Evolutionary conservation across 1,284 basidiomycete genomes (phyloP).

Genomic region (Ceratobasidium sp.): DNA sequence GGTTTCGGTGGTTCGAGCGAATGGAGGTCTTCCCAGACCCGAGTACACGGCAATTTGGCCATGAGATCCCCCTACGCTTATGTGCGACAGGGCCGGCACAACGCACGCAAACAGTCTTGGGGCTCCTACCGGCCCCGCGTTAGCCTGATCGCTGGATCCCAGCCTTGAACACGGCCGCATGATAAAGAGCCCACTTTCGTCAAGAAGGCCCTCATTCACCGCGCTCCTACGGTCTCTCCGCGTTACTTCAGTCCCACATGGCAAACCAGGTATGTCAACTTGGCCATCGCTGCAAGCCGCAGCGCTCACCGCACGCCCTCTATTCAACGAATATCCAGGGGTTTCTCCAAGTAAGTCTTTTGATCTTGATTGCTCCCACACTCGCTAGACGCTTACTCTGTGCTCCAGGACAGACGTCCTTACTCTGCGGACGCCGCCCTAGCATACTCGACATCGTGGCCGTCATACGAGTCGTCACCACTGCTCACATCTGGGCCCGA

Average conservation of each 20-base stretch:
- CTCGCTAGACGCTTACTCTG: conserved; percentile 18
- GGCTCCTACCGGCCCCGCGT: conserved; percentile 39
- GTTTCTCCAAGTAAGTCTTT: conserved; percentile 34
- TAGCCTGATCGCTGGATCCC: conserved; percentile 43
- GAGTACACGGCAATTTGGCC: conserved; percentile 28
- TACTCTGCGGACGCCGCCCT: conserved; percentile 25
- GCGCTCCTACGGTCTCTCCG: conserved; percentile 37
- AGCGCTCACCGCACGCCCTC: conserved; percentile 29
- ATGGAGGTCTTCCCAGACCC: conserved; percentile 37
- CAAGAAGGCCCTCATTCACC: conserved; percentile 33
- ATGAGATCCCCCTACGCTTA: conserved; percentile 41
- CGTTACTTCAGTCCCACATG: conserved; percentile 41
- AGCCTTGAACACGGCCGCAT: conserved; percentile 37
- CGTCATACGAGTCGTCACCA: conserved; percentile 23
- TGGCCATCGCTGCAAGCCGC: neutral
- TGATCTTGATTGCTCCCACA: conserved; percentile 10
- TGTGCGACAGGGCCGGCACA: conserved; percentile 43
- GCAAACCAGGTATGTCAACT: conserved; percentile 38
- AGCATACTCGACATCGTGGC: conserved; percentile 38
- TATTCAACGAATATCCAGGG: conserved; percentile 33
- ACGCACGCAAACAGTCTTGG: conserved; percentile 36
- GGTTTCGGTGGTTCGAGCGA: conserved; percentile 37
- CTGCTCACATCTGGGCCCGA: conserved; percentile 13
- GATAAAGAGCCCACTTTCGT: conserved; percentile 42
- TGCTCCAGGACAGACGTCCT: conserved; percentile 35